These are phyloP conservation scores for Trichoderma harzianum DNA, from an alignment of 2,329 filamentous ascomycete species.

Conservation along the genomic window DNA sequence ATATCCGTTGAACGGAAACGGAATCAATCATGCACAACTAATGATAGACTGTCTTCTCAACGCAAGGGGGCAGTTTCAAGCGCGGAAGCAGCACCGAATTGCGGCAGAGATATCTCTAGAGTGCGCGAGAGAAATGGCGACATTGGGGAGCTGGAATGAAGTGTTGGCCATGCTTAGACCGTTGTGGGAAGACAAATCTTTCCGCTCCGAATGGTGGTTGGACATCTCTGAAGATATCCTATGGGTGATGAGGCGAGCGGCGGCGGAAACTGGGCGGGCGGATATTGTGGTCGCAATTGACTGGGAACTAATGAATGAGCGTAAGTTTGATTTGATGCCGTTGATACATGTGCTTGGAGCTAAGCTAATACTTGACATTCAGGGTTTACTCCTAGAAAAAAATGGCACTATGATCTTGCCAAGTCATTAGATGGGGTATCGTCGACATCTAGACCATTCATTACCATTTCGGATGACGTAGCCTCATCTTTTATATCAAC, in stretches of 20 bases:
- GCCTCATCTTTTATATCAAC: conserved; percentile 53
- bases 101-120: conserved; percentile 57
- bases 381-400: conserved; percentile 53
- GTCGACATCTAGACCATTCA: conserved; percentile 43
- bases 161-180: conserved; percentile 53
- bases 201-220: conserved; percentile 58
- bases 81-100: conserved; percentile 50
- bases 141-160: conserved; percentile 49
- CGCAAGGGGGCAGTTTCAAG: conserved; percentile 53
- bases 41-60: conserved; percentile 52
- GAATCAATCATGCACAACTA: conserved; percentile 53
- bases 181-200: conserved; percentile 56
- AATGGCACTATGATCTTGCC: conserved; percentile 60
- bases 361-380: background rate
- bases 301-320: conserved; percentile 60
- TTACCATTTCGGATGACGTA: conserved; percentile 50
- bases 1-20: conserved; percentile 47
- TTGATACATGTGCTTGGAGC: background rate
- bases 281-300: conserved; percentile 59
- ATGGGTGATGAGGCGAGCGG: conserved; percentile 59
- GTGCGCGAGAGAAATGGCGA: conserved; percentile 53
- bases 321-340: conserved; percentile 39
- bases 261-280: conserved; percentile 48
- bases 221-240: conserved; percentile 57
- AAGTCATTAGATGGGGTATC: conserved; percentile 52